phyloP scores from a whole-genome alignment of 1,139 yeast genomes.

The Zygosaccharomyces sapae region DNA sequence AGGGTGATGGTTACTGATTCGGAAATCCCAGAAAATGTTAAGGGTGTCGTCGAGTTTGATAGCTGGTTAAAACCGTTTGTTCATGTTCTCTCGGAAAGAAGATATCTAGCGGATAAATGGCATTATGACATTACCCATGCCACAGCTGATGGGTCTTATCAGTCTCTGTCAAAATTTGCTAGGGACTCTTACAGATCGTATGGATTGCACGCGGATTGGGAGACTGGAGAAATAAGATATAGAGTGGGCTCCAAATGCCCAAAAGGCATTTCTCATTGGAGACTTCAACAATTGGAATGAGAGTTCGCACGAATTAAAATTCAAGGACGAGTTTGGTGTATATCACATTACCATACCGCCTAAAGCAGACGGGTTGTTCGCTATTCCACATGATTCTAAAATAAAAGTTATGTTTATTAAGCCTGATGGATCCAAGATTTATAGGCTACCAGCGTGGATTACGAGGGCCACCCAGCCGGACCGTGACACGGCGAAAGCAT shows the following conservation, averaged over 20 bases:
- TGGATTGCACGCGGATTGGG: slow-evolving; percentile 65
- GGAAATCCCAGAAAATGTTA: slow-evolving; percentile 40
- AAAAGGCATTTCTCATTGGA: slow-evolving; percentile 70
- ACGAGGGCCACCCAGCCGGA: slow-evolving; percentile 72
- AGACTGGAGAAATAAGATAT: slow-evolving; percentile 53
- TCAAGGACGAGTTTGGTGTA: slow-evolving; percentile 58
- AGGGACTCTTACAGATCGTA: slow-evolving; percentile 56
- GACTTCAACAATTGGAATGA: slow-evolving; percentile 85
- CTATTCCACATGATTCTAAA: slow-evolving; percentile 76
- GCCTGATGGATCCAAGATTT: slow-evolving; percentile 66
- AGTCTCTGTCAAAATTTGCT: slow-evolving; percentile 43
- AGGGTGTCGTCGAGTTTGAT: slow-evolving; percentile 65
- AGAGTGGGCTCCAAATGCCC: slow-evolving; percentile 89
- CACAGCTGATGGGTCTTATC: slow-evolving; percentile 29
- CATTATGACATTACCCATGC: slow-evolving; percentile 36
- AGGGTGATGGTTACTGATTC: slow-evolving; percentile 2
- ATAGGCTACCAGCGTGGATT: slow-evolving; percentile 87
- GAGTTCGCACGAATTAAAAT: slow-evolving; percentile 50
- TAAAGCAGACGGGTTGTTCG: slow-evolving; percentile 48
- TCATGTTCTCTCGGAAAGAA: slow-evolving; percentile 53
- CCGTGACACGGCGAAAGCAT: slow-evolving; percentile 43
- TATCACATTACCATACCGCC: slow-evolving; percentile 61
- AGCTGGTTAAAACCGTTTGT: slow-evolving; percentile 85
- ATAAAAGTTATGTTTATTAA: slow-evolving; percentile 70
- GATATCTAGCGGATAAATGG: slow-evolving; percentile 57